phyloP scores from a whole-genome alignment of 2,329 filamentous ascomycete species.

The Pseudogymnoascus sp. region DNA sequence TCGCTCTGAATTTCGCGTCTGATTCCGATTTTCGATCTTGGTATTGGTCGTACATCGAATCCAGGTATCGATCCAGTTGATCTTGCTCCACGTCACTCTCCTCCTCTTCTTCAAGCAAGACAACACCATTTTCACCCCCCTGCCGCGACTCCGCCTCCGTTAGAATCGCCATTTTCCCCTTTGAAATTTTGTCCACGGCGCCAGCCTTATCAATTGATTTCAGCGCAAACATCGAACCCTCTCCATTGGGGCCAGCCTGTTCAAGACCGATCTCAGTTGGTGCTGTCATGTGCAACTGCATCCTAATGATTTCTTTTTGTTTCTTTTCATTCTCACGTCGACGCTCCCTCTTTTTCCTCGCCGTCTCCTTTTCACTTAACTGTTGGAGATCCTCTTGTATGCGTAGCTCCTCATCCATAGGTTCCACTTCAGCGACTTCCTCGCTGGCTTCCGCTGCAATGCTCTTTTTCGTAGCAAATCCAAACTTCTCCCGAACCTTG shows the following conservation, averaged over 20 bases:
- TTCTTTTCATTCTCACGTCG: conserved; percentile 89
- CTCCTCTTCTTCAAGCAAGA: conserved; percentile 48
- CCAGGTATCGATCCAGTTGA: conserved; percentile 73
- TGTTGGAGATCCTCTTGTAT: conserved; percentile 82
- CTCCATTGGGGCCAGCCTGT: conserved; percentile 68
- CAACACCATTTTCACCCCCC: conserved; percentile 53
- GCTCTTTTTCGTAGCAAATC: conserved; percentile 64
- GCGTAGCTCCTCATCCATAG: conserved; percentile 90
- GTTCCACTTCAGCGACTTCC: conserved; percentile 74
- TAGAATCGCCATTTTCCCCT: conserved; percentile 70
- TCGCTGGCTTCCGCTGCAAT: conserved; percentile 38
- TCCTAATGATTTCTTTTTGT: conserved; percentile 86
- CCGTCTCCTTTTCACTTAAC: conserved; percentile 69
- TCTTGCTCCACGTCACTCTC: conserved; percentile 76
- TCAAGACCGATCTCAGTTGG: conserved; percentile 95
- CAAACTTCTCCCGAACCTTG: conserved; percentile 83
- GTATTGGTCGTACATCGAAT: conserved; percentile 80
- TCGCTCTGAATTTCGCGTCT: conserved; percentile 85
- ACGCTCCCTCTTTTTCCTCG: conserved; percentile 74
- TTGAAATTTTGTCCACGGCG: conserved; percentile 60
- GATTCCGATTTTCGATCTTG: conserved; percentile 69
- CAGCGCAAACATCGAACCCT: conserved; percentile 79
- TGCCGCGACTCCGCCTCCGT: conserved; percentile 49
- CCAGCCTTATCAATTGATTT: conserved; percentile 73
- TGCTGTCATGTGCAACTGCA: conserved; percentile 96